Base-by-base conservation (phyloP, 179 eudicot species). In the Sideroxylon spinosum region DNA sequence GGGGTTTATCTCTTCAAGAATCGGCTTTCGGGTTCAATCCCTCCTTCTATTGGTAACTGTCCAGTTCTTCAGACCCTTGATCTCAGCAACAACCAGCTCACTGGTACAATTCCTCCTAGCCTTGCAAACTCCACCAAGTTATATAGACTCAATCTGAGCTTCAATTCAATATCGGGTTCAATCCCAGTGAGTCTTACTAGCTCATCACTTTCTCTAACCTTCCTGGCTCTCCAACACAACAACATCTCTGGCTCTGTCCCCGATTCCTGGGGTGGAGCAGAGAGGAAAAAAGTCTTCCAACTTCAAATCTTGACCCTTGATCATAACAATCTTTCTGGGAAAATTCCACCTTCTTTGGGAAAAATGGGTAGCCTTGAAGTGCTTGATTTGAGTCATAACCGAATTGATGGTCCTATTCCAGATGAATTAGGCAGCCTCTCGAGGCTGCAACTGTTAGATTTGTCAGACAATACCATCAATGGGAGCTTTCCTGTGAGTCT, bases 1-100 rank as follows among this genome's bases (percentile, higher is more conserved):
- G 95, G 93, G 3, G 82, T 94, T 68, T 87, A 87, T 80, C 84
- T 94, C 7, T 92, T 89, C 81, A 92, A 89, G 44, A 94, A 94
- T 44, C 89, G 89, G 19, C 84, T 94, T 64, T 87, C 94, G 14
- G 97, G 98, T 71, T 85, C 86, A 0, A 83, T 94, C 26, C 97
- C 98, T 70, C 81, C 87, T 10, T 86, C 93, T 12, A 79, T 93
- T 66, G 90, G 88, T 26, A 60, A 73, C 62, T 82, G 83, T 17
- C 78, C 79, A 29, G 55, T 48, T 48, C 87, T 92, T 66, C 93
- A 85, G 74, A 80, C 85, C 28, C 77, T 93, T 80, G 97, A 93
- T 85, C 72, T 93, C 46, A 89, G 95, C 64, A 86, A 85, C 66
- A 93, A 93, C 88, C 75, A 79, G 75, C 91, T 93, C 53, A 57